Conservation (phyloP, 768 basidiomycete species). For the Leccinum obscurum region DNA sequence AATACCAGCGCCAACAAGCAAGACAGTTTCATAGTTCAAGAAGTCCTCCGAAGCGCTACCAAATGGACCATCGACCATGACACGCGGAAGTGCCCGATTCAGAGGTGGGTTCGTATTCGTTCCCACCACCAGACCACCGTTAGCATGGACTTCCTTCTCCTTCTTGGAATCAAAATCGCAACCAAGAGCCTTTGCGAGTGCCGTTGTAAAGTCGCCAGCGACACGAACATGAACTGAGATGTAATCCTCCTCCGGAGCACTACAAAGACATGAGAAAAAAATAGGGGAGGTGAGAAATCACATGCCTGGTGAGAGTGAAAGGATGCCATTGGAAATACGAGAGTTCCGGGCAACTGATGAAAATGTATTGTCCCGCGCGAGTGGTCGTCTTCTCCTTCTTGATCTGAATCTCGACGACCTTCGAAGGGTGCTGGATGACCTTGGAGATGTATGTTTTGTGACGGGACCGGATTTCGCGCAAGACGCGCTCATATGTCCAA, state of each 20-base stretch:
- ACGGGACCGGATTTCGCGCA: constrained; percentile 89
- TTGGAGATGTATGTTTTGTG: constrained; percentile 93
- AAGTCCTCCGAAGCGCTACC: constrained; percentile 92
- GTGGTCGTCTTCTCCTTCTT: constrained; percentile 90
- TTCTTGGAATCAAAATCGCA: constrained; percentile 71
- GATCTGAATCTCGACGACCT: constrained; percentile 94
- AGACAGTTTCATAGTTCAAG: constrained; percentile 82
- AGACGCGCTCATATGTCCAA: constrained; percentile 84
- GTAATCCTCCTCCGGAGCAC: constrained; percentile 94
- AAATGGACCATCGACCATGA: constrained; percentile 97
- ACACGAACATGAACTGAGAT: constrained; percentile 92
- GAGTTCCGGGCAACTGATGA: constrained; percentile 86
- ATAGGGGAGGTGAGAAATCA: not conserved
- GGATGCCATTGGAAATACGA: constrained; percentile 98
- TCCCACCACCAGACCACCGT: constrained; percentile 62
- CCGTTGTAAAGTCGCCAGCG: constrained; percentile 89
- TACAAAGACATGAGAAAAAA: constrained; percentile 26
- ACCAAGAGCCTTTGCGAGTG: constrained; percentile 77
- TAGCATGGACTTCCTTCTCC: constrained; percentile 42
- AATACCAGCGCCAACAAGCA: constrained; percentile 93
- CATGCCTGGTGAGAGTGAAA: constrained; percentile 85
- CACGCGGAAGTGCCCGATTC: constrained; percentile 76
- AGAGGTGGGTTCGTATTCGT: constrained; percentile 57
- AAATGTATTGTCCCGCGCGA: constrained; percentile 91
- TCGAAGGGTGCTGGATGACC: constrained; percentile 93